These are phyloP conservation scores for Jatropha podagrica DNA, from an alignment of 441 rosid genomes.

Conservation along the genomic window DNA sequence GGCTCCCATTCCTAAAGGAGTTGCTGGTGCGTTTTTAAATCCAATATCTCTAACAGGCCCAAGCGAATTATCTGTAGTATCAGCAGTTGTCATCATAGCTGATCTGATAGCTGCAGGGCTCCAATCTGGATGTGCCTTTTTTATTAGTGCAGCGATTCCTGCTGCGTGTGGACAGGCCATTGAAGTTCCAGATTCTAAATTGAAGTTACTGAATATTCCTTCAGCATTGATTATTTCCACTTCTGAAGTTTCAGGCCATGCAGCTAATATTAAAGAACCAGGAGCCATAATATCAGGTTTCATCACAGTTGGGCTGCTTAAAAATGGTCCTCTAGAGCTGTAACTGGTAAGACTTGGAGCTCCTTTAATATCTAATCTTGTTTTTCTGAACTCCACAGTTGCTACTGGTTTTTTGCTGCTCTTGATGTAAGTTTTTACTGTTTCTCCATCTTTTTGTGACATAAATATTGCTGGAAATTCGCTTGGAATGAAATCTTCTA, in stretches of 20 bases:
- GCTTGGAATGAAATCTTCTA: constrained; percentile 59
- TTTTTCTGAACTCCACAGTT: constrained; percentile 49
- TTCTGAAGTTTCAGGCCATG: constrained; percentile 60
- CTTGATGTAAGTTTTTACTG: constrained; percentile 53
- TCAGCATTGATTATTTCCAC: constrained; percentile 50
- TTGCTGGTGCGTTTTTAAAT: constrained; percentile 42
- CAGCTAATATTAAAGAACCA: constrained; percentile 72
- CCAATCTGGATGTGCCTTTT: constrained; percentile 71
- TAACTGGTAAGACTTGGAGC: constrained; percentile 71
- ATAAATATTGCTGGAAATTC: constrained; percentile 58
- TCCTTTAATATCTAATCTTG: constrained; percentile 45
- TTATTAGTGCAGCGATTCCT: constrained; percentile 75
- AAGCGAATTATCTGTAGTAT: constrained; percentile 49
- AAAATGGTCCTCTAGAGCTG: constrained; percentile 80
- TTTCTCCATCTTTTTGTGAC: constrained; percentile 55
- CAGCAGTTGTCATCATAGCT: constrained; percentile 79
- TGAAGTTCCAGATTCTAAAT: constrained; percentile 78
- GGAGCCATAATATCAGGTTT: constrained; percentile 93
- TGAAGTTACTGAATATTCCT: constrained; percentile 55
- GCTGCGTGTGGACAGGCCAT: constrained; percentile 90
- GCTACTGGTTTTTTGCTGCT: constrained; percentile 44
- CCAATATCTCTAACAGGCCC: constrained; percentile 60
- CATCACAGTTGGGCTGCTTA: constrained; percentile 52
- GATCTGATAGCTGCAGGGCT: constrained; percentile 77
- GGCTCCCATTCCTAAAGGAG: constrained; percentile 43